Conservation (phyloP, 2,329 filamentous ascomycete genomes). For the Aphanocladium album region DNA sequence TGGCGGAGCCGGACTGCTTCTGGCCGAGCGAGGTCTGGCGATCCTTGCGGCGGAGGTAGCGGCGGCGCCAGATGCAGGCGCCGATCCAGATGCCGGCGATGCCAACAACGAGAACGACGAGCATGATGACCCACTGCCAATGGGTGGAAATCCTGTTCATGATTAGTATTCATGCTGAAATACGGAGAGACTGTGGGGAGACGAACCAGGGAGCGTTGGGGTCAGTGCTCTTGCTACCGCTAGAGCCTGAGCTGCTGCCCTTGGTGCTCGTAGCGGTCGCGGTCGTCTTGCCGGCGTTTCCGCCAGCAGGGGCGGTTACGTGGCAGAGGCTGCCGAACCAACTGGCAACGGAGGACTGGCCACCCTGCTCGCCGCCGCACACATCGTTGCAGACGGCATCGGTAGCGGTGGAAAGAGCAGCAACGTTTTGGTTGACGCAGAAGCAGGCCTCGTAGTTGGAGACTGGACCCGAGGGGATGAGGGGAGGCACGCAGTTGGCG, state of each 20-base stretch:
- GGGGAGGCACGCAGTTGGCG: constrained; percentile 61
- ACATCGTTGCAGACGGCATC: constrained; percentile 57
- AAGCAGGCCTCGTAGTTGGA: constrained; percentile 64
- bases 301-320: constrained; percentile 28
- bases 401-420: constrained; percentile 50
- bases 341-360: constrained; percentile 52
- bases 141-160: constrained; percentile 58
- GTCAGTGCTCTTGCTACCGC: constrained; percentile 3
- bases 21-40: constrained; percentile 35
- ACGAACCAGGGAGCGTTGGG: not conserved
- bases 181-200: not conserved
- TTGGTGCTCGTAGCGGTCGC: constrained; percentile 11
- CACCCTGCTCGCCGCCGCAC: constrained; percentile 41
- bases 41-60: constrained; percentile 67
- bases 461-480: constrained; percentile 41
- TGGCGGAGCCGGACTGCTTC: constrained; percentile 35
- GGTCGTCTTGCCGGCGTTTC: constrained; percentile 14
- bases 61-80: constrained; percentile 66
- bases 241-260: not conserved
- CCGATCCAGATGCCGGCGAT: constrained; percentile 63
- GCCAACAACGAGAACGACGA: constrained; percentile 66
- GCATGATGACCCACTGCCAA: constrained; percentile 77
- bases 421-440: constrained; percentile 59
- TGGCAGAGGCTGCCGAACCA: constrained; percentile 69
- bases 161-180: constrained; percentile 7